Conservation (phyloP, 2,329 filamentous ascomycete genomes). For the Moelleriella libera region DNA sequence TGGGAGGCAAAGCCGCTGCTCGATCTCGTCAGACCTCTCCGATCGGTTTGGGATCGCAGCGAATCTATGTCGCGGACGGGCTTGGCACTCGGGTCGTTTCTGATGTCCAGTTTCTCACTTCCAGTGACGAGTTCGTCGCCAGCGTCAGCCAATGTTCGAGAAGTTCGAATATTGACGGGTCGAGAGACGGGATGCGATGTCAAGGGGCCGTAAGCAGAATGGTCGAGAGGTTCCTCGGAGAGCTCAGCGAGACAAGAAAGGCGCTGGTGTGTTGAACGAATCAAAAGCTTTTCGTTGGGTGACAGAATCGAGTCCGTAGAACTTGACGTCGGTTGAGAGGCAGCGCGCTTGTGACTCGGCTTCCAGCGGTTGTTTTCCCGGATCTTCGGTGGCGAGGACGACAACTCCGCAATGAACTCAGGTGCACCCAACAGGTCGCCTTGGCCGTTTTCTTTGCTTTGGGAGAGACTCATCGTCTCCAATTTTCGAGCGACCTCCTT, state of each 20-base stretch:
- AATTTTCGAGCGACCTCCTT: not conserved
- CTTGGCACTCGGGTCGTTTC: constrained; percentile 30
- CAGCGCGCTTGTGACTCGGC: not conserved
- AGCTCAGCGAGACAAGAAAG: constrained; percentile 1
- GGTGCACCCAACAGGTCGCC: not conserved
- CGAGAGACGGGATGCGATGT: not conserved
- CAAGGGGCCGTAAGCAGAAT: not conserved
- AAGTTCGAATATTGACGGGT: not conserved
- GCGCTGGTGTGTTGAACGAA: not conserved
- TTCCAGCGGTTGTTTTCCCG: not conserved
- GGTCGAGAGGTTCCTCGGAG: not conserved
- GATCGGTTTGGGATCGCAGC: constrained; percentile 1
- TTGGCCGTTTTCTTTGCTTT: not conserved
- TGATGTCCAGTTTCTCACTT: constrained; percentile 22
- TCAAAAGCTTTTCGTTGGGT: not conserved
- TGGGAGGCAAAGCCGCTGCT: constrained; percentile 27
- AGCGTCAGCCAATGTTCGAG: not conserved
- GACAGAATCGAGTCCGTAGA: not conserved
- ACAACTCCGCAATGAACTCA: not conserved
- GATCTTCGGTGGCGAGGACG: not conserved
- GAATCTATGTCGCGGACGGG: constrained; percentile 7
- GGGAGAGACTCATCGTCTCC: no score
- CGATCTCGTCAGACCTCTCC: constrained; percentile 12
- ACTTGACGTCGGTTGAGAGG: not conserved
- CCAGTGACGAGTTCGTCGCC: not conserved